Percentiles rank a stretch among this genome's conserved stretches.
phyloP scores from a whole-genome alignment of 345 rosid species.

The Draba incana region DNA sequence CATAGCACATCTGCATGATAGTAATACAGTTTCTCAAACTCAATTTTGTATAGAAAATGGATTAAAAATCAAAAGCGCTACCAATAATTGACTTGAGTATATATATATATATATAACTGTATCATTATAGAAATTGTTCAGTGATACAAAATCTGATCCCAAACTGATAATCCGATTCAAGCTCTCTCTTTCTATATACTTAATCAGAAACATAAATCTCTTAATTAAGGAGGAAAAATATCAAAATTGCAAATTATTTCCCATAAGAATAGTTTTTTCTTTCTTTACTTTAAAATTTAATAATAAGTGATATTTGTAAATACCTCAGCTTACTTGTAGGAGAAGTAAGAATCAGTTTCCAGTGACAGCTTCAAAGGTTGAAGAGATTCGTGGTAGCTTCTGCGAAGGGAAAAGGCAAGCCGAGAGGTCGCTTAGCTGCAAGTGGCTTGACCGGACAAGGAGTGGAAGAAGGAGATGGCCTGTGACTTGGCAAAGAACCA shows the following conservation, averaged over 20 bases:
- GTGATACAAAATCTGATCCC: constrained; percentile 21
- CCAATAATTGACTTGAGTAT: not conserved
- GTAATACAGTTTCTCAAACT: not conserved
- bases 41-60: not conserved
- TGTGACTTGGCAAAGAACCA: constrained; percentile 50
- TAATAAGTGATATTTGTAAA: constrained; percentile 16
- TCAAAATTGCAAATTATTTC: constrained; percentile 26
- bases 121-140: constrained; percentile 2
- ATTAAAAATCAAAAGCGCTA: not conserved
- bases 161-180: constrained; percentile 23
- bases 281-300: not conserved
- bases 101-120: not conserved
- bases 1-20: too few relatives aligned
- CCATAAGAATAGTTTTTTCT: constrained; percentile 6
- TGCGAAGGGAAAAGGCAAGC: constrained; percentile 31
- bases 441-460: constrained; percentile 54
- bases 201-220: constrained; percentile 27
- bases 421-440: constrained; percentile 49
- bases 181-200: constrained; percentile 18
- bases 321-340: constrained; percentile 34
- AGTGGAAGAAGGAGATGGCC: constrained; percentile 28
- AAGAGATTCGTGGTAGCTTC: constrained; percentile 33
- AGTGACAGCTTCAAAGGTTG: constrained; percentile 28
- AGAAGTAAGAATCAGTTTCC: constrained; percentile 22
- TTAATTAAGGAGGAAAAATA: constrained; percentile 13